Conservation (phyloP, 176 grass and related monocot genomes). For the sorghum (Sorghum bicolor) region DNA sequence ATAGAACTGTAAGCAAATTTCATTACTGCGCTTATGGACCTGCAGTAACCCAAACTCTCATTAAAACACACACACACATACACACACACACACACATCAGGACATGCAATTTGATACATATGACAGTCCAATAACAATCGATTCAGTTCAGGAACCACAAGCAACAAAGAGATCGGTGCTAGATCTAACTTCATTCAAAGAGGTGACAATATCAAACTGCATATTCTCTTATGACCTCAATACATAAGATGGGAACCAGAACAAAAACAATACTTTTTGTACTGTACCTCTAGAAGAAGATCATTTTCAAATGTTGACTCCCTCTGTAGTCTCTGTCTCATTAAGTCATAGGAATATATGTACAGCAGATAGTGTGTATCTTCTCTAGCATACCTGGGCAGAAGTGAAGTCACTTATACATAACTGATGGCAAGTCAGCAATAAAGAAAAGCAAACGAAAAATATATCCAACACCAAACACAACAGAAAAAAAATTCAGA, state of each 20-base stretch:
- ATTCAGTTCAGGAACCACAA: slow-evolving; percentile 9
- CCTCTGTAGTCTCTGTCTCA: slow-evolving; percentile 65
- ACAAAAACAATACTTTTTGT: slow-evolving; percentile 21
- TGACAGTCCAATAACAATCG: neutral
- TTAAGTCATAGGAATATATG: slow-evolving; percentile 94
- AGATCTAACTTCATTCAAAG: neutral
- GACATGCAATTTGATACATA: neutral
- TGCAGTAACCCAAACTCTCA: slow-evolving; percentile 35
- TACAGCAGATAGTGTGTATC: slow-evolving; percentile 94
- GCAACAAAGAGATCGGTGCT: slow-evolving; percentile 4
- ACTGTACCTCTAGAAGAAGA: slow-evolving; percentile 89
- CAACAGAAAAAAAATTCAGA: slow-evolving; percentile 16
- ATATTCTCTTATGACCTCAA: slow-evolving; percentile 22
- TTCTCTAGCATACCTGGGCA: slow-evolving; percentile 94
- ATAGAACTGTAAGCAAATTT: slow-evolving; percentile 90
- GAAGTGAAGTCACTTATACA: slow-evolving; percentile 26
- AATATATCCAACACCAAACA: slow-evolving; percentile 16
- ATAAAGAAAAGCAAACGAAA: neutral
- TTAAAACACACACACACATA: neutral
- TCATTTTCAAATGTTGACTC: slow-evolving; percentile 60
- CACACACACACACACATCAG: too few relatives aligned
- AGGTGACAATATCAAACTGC: slow-evolving; percentile 6
- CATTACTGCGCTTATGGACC: slow-evolving; percentile 80
- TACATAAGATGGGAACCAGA: slow-evolving; percentile 32
- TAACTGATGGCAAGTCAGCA: neutral